Evolutionary conservation across 202 grass and related monocot genomes (phyloP).

Genomic region (Digitaria exilis): DNA sequence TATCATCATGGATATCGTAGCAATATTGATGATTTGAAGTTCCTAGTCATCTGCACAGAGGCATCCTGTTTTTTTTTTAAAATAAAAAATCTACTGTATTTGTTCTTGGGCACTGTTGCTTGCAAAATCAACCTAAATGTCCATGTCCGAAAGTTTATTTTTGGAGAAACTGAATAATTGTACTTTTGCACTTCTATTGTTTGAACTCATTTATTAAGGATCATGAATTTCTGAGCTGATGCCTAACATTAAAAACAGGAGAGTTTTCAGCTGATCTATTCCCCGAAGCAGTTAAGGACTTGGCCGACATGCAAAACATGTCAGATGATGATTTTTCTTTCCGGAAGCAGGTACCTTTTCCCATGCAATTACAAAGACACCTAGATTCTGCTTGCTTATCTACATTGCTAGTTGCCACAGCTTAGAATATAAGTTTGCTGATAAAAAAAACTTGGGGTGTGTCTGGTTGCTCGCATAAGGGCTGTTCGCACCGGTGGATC

Average conservation of each 20-base stretch:
- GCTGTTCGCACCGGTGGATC: too few species aligned
- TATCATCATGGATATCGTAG: slow-evolving; percentile 3
- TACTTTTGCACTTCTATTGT: not conserved
- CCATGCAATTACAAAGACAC: not conserved
- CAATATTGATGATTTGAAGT: not conserved
- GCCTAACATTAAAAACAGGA: slow-evolving; percentile 59
- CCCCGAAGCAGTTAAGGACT: slow-evolving; percentile 65
- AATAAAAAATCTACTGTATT: not conserved
- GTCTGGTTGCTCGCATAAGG: too few species aligned
- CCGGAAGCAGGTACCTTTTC: slow-evolving; percentile 73
- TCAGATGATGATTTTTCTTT: slow-evolving; percentile 84
- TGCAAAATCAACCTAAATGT: slow-evolving; percentile 9
- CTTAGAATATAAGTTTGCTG: not conserved
- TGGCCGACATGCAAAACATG: slow-evolving; percentile 84
- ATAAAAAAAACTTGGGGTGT: not conserved
- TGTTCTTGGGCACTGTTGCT: not conserved
- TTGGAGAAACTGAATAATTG: not conserved
- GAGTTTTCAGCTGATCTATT: slow-evolving; percentile 75
- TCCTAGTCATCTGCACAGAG: slow-evolving; percentile 18
- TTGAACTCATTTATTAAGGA: slow-evolving; percentile 15
- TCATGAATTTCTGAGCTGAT: slow-evolving; percentile 27
- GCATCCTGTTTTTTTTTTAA: not conserved
- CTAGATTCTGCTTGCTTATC: not conserved
- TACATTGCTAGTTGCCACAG: not conserved
- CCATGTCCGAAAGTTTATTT: slow-evolving; percentile 14